These are phyloP conservation scores for Phoenix roebelenii DNA, from an alignment of 176 grass and related monocot genomes.

Conservation along the genomic window DNA sequence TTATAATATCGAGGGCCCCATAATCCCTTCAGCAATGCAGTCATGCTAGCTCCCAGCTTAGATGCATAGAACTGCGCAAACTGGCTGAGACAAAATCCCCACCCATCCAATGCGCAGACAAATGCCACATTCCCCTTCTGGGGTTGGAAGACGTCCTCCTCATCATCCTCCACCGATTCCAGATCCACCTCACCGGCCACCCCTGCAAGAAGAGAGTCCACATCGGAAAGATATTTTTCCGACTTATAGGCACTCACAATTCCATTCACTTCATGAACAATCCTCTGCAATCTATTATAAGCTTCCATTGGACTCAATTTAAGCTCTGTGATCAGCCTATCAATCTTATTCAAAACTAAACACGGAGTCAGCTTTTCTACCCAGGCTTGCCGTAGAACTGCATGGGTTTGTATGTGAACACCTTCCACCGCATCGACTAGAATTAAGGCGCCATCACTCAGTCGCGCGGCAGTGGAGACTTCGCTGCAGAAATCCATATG, in stretches of 20 bases:
- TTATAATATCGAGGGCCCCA: slow-evolving; percentile 70
- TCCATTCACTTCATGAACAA: slow-evolving; percentile 63
- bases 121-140: slow-evolving; percentile 89
- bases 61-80: slow-evolving; percentile 54
- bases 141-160: slow-evolving; percentile 72
- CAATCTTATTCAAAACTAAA: slow-evolving; percentile 93
- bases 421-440: slow-evolving; percentile 81
- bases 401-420: slow-evolving; percentile 81
- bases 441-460: slow-evolving; percentile 68
- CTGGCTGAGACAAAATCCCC: slow-evolving; percentile 74
- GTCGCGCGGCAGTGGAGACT: slow-evolving; percentile 74
- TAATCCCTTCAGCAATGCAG: slow-evolving; percentile 55
- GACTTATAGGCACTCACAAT: slow-evolving; percentile 70
- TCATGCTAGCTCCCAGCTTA: slow-evolving; percentile 28
- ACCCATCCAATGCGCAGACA: slow-evolving; percentile 73
- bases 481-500: slow-evolving; percentile 95
- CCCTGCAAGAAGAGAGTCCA: slow-evolving; percentile 56
- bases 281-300: slow-evolving; percentile 53
- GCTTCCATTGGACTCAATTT: slow-evolving; percentile 61
- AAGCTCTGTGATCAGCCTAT: slow-evolving; percentile 81
- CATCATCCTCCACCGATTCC: slow-evolving; percentile 44
- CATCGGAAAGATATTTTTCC: slow-evolving; percentile 72
- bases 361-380: slow-evolving; percentile 70
- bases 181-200: slow-evolving; percentile 24
- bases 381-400: slow-evolving; percentile 77